These are phyloP conservation scores for Salix koriyanagi DNA, from an alignment of 345 rosid genomes.

Conservation along the genomic window DNA sequence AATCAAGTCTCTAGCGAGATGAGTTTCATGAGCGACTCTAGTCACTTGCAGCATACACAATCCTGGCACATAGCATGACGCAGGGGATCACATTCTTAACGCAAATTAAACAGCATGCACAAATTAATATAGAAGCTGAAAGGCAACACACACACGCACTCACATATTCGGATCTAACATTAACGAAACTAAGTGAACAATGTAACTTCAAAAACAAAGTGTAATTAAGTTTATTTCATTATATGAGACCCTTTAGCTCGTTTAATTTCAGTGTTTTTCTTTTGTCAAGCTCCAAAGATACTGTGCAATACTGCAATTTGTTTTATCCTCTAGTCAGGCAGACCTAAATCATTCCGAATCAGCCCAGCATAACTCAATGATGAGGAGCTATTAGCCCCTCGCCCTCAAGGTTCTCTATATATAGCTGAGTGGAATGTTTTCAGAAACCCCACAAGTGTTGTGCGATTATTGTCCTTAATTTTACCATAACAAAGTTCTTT, in stretches of 20 bases:
- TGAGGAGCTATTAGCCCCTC: too few relatives aligned
- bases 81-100: background rate
- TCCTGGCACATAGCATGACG: background rate
- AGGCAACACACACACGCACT: too few relatives aligned
- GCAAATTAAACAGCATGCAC: background rate
- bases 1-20: too few relatives aligned
- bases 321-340: background rate
- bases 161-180: background rate
- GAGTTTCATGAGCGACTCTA: too few relatives aligned
- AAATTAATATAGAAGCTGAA: background rate
- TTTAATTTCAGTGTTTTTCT: too few relatives aligned
- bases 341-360: background rate
- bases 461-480: too few relatives aligned
- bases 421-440: too few relatives aligned
- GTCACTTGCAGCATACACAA: background rate
- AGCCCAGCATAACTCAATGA: background rate
- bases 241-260: background rate
- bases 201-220: background rate
- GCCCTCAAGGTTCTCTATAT: too few relatives aligned
- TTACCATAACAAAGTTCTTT: too few relatives aligned
- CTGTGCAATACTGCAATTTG: background rate
- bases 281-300: too few relatives aligned
- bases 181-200: background rate
- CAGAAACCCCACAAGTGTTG: too few relatives aligned
- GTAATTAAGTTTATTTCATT: background rate